These are phyloP conservation scores for Pulveroboletus sp. DNA, from an alignment of 768 basidiomycete genomes.

Conservation along the genomic window DNA sequence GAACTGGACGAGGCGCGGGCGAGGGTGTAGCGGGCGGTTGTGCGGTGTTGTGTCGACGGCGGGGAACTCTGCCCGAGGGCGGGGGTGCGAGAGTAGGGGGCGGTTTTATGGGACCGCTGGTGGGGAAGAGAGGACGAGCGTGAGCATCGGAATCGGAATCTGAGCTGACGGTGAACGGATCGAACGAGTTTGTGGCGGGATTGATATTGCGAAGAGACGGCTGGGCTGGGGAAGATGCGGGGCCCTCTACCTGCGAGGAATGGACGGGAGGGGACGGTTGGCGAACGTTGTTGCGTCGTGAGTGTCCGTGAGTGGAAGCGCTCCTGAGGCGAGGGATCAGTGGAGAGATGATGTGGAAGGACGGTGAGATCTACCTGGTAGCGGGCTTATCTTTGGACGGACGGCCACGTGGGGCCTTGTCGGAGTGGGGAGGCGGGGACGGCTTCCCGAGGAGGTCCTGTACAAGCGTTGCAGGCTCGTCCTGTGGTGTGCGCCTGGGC, in stretches of 20 bases:
- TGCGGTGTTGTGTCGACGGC: constrained; percentile 45
- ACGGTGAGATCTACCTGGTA: constrained; percentile 36
- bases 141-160: constrained; percentile 38
- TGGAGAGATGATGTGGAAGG: neutral
- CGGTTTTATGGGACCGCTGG: constrained; percentile 18
- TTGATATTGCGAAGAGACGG: constrained; percentile 28
- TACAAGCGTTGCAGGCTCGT: constrained; percentile 31
- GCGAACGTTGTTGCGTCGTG: constrained; percentile 50
- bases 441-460: constrained; percentile 27
- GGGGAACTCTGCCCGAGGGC: constrained; percentile 55
- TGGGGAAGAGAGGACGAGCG: constrained; percentile 33
- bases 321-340: constrained; percentile 34
- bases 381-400: constrained; percentile 41
- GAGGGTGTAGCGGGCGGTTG: constrained; percentile 35
- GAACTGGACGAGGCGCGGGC: constrained; percentile 41
- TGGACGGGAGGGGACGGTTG: constrained; percentile 60
- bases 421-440: constrained; percentile 21
- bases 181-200: constrained; percentile 39
- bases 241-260: constrained; percentile 68
- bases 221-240: constrained; percentile 21
- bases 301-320: constrained; percentile 40
- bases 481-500: constrained; percentile 27
- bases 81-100: constrained; percentile 42
- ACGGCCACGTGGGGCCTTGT: constrained; percentile 32
- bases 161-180: constrained; percentile 49